Conservation (phyloP, 2,329 filamentous ascomycete species). For the Curvularia sp. region DNA sequence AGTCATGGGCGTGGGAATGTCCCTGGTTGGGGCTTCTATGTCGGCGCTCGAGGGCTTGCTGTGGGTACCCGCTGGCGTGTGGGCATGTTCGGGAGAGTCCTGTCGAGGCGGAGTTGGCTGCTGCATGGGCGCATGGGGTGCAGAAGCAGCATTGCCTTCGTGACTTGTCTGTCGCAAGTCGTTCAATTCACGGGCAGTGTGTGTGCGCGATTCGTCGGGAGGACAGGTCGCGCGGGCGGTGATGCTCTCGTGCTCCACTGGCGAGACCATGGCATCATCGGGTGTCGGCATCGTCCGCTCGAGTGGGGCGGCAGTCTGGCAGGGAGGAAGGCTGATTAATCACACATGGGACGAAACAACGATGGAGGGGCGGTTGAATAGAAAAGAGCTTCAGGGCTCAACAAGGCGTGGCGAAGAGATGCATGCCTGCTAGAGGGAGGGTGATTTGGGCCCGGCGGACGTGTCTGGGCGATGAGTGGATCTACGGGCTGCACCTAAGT, state of each 20-base stretch:
- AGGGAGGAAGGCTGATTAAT: slow-evolving; percentile 19
- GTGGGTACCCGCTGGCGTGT: slow-evolving; percentile 31
- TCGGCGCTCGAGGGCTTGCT: slow-evolving; percentile 42
- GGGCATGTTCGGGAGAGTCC: slow-evolving; percentile 30
- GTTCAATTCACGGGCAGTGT: slow-evolving; percentile 43
- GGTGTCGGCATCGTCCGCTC: slow-evolving; percentile 59
- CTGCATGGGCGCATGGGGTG: slow-evolving; percentile 35
- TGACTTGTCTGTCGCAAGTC: slow-evolving; percentile 27
- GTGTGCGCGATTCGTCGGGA: slow-evolving; percentile 53
- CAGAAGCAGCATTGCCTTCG: slow-evolving; percentile 27
- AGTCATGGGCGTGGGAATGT: slow-evolving; percentile 51
- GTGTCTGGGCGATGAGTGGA: slow-evolving; percentile 31
- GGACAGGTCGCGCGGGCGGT: slow-evolving; percentile 59
- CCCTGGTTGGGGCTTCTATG: slow-evolving; percentile 46
- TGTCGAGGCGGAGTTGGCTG: slow-evolving; percentile 49
- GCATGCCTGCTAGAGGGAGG: slow-evolving; percentile 21
- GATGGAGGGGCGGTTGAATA: slow-evolving; percentile 11
- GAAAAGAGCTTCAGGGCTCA: slow-evolving; percentile 17
- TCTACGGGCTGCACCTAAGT: slow-evolving; percentile 33
- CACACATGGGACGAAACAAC: slow-evolving; percentile 30
- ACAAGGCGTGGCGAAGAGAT: slow-evolving; percentile 20
- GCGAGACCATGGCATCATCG: slow-evolving; percentile 53
- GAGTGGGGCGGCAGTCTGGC: slow-evolving; percentile 39
- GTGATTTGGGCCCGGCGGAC: slow-evolving; percentile 26
- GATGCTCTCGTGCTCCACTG: slow-evolving; percentile 52